Evolutionary conservation across 352 stramenopile species (phyloP).

Genomic region (Phytophthora sp.): DNA sequence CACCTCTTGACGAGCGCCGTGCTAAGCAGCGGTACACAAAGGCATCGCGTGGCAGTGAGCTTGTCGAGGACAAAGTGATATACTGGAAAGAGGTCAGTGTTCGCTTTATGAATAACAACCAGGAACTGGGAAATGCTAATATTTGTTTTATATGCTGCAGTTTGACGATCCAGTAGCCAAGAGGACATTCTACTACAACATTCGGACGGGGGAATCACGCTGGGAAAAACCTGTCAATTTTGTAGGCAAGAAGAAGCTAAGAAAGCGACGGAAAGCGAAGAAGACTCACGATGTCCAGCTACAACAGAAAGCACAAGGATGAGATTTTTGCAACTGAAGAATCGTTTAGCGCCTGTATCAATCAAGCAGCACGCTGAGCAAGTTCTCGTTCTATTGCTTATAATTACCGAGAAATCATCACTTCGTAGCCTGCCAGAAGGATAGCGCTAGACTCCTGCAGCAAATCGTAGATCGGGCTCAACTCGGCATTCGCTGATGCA

Average conservation of each 20-base stretch:
- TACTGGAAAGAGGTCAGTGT: conserved; percentile 73
- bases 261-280: conserved; percentile 21
- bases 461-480: conserved; percentile 76
- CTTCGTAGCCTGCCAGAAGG: conserved; percentile 84
- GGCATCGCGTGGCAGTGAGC: conserved; percentile 33
- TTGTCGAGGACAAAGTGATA: conserved; percentile 54
- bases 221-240: conserved; percentile 60
- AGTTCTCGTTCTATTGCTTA: conserved; percentile 24
- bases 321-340: conserved; percentile 2
- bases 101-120: neutral
- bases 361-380: conserved; percentile 1
- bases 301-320: neutral
- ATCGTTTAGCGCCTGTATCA: neutral
- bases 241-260: conserved; percentile 40
- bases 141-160: conserved; percentile 29
- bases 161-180: conserved; percentile 50
- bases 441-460: conserved; percentile 77
- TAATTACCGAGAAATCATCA: conserved; percentile 47
- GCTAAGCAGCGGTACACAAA: conserved; percentile 46
- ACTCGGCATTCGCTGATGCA: conserved; percentile 43
- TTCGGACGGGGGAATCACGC: conserved; percentile 68
- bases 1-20: conserved; percentile 42
- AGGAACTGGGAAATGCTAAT: neutral
- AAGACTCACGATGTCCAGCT: neutral
- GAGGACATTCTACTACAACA: conserved; percentile 71